Evolutionary conservation across 345 rosid species (phyloP).

Genomic region (Citrus inodora): DNA sequence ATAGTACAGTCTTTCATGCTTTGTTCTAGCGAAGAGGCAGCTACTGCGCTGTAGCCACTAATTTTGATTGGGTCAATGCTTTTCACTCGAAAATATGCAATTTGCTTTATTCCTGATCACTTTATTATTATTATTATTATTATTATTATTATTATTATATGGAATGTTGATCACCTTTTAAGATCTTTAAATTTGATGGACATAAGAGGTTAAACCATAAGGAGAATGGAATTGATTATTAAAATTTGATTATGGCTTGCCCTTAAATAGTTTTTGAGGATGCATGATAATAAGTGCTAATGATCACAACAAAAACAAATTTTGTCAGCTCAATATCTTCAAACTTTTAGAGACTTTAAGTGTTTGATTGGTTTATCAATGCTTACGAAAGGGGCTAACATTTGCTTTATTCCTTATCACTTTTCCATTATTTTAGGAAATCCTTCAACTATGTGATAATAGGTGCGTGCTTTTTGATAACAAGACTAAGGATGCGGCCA

Average conservation of each 20-base stretch:
- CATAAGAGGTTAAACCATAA: background rate
- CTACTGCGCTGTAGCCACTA: background rate
- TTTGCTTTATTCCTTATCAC: too few species aligned
- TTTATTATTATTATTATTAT: too few species aligned
- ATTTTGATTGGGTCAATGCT: background rate
- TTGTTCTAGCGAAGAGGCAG: background rate
- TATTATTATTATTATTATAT: too few species aligned
- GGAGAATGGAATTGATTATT: too few species aligned
- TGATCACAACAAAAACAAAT: background rate
- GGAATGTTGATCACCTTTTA: background rate
- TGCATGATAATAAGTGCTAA: too few species aligned
- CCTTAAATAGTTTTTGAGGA: background rate
- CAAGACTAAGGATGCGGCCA: slow-evolving; percentile 59
- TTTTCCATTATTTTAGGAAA: slow-evolving; percentile 26
- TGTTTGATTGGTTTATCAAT: too few species aligned
- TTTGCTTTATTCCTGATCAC: too few species aligned
- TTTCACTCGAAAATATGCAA: background rate
- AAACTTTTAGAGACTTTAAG: background rate
- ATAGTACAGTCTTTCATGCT: background rate
- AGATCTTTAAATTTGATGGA: background rate
- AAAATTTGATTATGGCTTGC: background rate
- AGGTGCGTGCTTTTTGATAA: slow-evolving; percentile 74
- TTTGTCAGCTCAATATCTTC: background rate
- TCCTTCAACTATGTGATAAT: slow-evolving; percentile 54
- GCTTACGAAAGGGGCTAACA: too few species aligned